Percentiles rank a stretch among this genome's conserved stretches.
phyloP scores from a whole-genome alignment of 176 grass and related monocot species.

The Bothriochloa decipiens region DNA sequence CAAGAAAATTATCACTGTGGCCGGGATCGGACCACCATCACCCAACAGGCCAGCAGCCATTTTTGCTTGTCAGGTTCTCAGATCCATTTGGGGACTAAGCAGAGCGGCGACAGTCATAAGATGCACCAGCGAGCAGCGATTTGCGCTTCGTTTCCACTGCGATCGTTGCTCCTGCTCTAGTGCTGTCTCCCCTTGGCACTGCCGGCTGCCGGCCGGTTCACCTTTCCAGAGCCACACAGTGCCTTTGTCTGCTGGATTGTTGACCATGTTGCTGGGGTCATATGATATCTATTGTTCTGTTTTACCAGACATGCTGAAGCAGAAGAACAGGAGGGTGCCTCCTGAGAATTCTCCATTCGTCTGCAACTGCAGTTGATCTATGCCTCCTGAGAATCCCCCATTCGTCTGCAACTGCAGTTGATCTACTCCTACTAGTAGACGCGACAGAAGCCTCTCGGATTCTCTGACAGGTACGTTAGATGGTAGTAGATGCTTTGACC shows the following conservation, averaged over 20 bases:
- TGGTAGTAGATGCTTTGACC: neutral
- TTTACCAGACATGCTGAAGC: neutral
- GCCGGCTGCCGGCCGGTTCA: constrained; percentile 28
- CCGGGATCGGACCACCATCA: too few species aligned
- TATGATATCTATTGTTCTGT: neutral
- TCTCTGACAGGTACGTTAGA: neutral
- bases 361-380: neutral
- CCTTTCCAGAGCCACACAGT: constrained; percentile 36
- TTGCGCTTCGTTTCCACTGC: constrained; percentile 11
- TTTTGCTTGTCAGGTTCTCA: constrained; percentile 23
- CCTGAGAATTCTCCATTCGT: neutral
- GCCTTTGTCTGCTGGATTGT: constrained; percentile 33
- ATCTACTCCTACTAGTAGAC: neutral
- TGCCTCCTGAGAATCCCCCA: neutral
- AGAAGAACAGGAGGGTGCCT: neutral
- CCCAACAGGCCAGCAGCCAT: too few species aligned
- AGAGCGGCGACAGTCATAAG: neutral
- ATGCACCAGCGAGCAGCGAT: neutral
- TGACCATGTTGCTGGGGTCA: neutral
- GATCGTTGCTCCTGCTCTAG: neutral
- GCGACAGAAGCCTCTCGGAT: neutral
- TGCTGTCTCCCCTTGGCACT: constrained; percentile 25
- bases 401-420: neutral
- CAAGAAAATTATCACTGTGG: too few species aligned
- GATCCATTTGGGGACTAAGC: constrained; percentile 22